Percentiles rank a stretch among this genome's conserved stretches.
phyloP scores from a whole-genome alignment of 306 rosid species.

The Cicer pinnatifidum region DNA sequence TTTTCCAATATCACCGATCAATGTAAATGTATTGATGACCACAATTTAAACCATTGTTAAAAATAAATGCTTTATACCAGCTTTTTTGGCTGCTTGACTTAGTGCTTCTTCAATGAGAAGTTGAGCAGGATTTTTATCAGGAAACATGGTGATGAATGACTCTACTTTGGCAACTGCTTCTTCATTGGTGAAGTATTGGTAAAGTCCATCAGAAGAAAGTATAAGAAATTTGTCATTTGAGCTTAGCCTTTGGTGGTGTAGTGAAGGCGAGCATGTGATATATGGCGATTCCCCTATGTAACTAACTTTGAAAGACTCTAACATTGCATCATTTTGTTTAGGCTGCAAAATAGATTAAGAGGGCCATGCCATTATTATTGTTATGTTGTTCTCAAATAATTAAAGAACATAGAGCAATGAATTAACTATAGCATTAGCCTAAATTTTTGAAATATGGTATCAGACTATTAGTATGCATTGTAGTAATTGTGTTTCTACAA shows the following conservation, averaged over 20 bases:
- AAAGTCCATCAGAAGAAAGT: conserved; percentile 89
- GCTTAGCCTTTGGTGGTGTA: conserved; percentile 64
- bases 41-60: background rate
- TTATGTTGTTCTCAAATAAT: conserved; percentile 1
- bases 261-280: conserved; percentile 68
- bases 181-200: conserved; percentile 80
- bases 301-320: conserved; percentile 74
- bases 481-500: background rate
- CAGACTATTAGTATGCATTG: background rate
- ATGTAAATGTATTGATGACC: background rate
- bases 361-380: conserved; percentile 19
- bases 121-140: conserved; percentile 86
- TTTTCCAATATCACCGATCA: background rate
- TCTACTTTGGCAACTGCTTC: conserved; percentile 75
- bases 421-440: background rate
- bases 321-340: conserved; percentile 72
- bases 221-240: conserved; percentile 70
- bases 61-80: conserved; percentile 50
- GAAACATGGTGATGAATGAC: conserved; percentile 68
- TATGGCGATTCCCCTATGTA: conserved; percentile 77
- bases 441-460: background rate
- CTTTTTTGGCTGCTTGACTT: conserved; percentile 70
- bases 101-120: conserved; percentile 74
- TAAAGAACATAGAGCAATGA: background rate
- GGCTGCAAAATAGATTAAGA: conserved; percentile 61